These are phyloP conservation scores for Cytospora piceicola DNA, from an alignment of 2,329 filamentous ascomycete species.

Conservation along the genomic window DNA sequence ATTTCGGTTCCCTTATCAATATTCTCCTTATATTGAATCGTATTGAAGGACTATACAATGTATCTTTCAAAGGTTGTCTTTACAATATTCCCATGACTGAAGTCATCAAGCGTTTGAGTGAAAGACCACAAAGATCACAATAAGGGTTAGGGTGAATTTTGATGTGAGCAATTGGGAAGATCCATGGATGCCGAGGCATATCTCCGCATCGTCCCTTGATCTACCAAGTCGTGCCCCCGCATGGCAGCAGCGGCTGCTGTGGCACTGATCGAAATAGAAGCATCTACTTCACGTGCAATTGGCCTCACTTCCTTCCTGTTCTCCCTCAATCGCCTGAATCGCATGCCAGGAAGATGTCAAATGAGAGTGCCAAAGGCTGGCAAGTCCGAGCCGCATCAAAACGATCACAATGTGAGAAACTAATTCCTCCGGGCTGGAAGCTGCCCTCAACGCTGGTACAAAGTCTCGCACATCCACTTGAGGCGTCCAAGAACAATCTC, in stretches of 20 bases:
- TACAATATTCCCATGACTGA: too few relatives aligned
- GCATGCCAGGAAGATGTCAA: background rate
- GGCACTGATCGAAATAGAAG: background rate
- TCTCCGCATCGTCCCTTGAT: background rate
- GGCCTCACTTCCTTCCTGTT: background rate
- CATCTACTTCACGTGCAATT: background rate
- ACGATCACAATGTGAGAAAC: slow-evolving; percentile 6
- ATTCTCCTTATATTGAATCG: too few relatives aligned
- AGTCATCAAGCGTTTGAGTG: too few relatives aligned
- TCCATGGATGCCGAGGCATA: background rate
- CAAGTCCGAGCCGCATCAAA: slow-evolving; percentile 20
- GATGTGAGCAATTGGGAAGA: background rate
- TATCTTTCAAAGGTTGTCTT: too few relatives aligned
- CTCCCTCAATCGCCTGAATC: background rate
- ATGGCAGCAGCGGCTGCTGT: background rate
- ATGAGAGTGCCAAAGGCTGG: slow-evolving; percentile 2
- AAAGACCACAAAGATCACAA: background rate
- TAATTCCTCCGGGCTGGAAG: slow-evolving; percentile 26
- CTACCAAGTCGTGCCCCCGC: background rate
- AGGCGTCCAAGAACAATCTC: slow-evolving; percentile 27
- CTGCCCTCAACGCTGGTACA: slow-evolving; percentile 14
- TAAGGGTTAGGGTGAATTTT: background rate
- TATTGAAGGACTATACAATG: too few relatives aligned
- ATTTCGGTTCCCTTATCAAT: too few relatives aligned
- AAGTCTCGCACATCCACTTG: slow-evolving; percentile 21